Base-by-base conservation (phyloP, 1,284 basidiomycete genomes). In the Puccinia polysora region DNA sequence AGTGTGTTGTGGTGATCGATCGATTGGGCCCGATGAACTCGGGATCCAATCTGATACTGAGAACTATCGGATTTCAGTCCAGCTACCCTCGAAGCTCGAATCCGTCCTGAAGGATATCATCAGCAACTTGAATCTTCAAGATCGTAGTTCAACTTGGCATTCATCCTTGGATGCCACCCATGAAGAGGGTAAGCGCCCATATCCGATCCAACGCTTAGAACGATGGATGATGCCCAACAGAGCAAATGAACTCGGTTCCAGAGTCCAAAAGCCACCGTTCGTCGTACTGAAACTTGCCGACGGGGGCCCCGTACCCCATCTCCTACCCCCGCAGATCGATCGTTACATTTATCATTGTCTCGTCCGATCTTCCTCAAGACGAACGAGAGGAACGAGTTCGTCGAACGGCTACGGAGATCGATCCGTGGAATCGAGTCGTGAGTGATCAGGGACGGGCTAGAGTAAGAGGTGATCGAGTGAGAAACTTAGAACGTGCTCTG, bases 111-210 rank as follows among this genome's bases (percentile, higher is more conserved):
- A 7, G 6, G 30, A 30, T 3, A 59, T 34, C 10, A 38, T 59
- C n/a, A 34, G 10, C 25, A 32, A 59, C 12, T 14, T 18, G 15
- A 4, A 18, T 59, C 5, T n/a, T n/a, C n/a, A n/a, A 32, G 34
- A 45, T 45, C 40, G 14, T n/a, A 59, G 30, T 15, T 59, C n/a
- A 59, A 59, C 23, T n/a, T 59, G 56, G 56, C 32, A 59, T 59
- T 30, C 6, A 34, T 4, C 38, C 15, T 34, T 59, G 2, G 34
- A 45, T 45, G 40, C 14, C 4, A 59, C 32, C 34, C 25, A 59
- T 20, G 25, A n/a, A 30, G 25, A 59, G 32, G 12, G 18, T 34
- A 59, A 18, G 30, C n/a, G 30, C 15, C 20, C 32, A 10, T 18
- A 18, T 12, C 56, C n/a, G 32, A 12, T 59, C 56, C 2, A 2